Conservation (phyloP, 169 alveolate species). For the Theileria orientalis region DNA sequence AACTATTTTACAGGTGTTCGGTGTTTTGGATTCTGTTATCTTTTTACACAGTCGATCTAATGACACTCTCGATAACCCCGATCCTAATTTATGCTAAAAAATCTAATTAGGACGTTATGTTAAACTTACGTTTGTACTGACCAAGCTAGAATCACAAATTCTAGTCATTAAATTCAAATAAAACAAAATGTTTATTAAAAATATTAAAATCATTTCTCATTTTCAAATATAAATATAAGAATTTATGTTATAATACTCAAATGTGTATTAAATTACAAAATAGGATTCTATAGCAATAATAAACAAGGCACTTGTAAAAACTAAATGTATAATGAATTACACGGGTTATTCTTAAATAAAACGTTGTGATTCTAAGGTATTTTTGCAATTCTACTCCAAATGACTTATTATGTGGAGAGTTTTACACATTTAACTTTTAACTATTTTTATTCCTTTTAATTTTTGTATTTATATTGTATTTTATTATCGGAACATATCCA, state of each 20-base stretch:
- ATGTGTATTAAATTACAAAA: background rate
- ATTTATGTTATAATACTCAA: background rate
- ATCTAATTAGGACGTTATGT: background rate
- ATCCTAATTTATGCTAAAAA: constrained; percentile 32
- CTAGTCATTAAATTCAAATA: background rate
- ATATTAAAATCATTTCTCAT: constrained; percentile 13
- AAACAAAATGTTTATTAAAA: background rate
- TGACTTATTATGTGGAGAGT: no score
- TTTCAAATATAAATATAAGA: background rate
- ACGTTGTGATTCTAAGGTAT: no score
- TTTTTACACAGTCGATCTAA: constrained; percentile 1
- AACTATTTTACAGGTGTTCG: constrained; percentile 10
- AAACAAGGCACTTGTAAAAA: background rate
- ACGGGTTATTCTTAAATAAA: no score
- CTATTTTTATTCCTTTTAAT: no score
- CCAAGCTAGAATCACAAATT: constrained; percentile 2
- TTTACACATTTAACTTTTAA: no score
- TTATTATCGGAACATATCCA: no score
- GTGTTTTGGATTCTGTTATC: background rate
- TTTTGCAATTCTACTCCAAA: background rate
- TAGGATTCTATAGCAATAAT: background rate
- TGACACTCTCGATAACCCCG: background rate
- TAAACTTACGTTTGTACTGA: constrained; percentile 11
- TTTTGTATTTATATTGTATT: no score
- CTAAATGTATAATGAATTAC: no score